Evolutionary conservation across 345 rosid genomes (phyloP).

Genomic region (Arabis alpina): DNA sequence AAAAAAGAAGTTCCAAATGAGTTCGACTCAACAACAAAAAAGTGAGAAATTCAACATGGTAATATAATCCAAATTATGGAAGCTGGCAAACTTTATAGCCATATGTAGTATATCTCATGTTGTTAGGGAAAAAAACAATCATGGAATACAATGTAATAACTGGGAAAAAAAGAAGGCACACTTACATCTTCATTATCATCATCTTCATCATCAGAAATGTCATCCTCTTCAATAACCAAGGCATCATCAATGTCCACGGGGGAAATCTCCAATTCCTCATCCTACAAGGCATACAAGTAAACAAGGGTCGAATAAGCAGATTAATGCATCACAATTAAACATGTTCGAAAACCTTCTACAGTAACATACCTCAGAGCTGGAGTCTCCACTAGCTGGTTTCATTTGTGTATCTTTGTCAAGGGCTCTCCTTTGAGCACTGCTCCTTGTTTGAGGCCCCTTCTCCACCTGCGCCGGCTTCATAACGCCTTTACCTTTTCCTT

Average conservation of each 20-base stretch:
- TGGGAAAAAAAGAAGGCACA: constrained; percentile 26
- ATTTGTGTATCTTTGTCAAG: constrained; percentile 75
- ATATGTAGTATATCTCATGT: constrained; percentile 16
- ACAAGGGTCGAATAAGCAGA: background rate
- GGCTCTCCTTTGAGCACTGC: constrained; percentile 87
- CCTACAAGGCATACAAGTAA: constrained; percentile 54
- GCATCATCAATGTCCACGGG: constrained; percentile 95
- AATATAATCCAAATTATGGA: background rate
- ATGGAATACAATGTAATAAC: background rate
- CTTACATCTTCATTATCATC: constrained; percentile 95
- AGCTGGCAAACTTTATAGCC: constrained; percentile 11
- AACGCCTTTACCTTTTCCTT: constrained; percentile 98
- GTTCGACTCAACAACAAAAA: background rate
- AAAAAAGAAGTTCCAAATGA: constrained; percentile 4
- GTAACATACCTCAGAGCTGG: constrained; percentile 84
- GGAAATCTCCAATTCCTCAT: constrained; percentile 89
- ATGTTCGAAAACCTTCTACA: constrained; percentile 18
- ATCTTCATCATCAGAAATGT: constrained; percentile 91
- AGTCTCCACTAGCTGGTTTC: constrained; percentile 74
- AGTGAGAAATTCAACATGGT: background rate
- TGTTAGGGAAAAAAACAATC: constrained; percentile 13
- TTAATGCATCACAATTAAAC: constrained; percentile 25
- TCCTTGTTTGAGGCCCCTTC: constrained; percentile 96
- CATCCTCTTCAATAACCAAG: constrained; percentile 97
- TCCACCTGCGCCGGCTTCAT: constrained; percentile 80